These are phyloP conservation scores for Laburnicola sp. DNA, from an alignment of 2,329 filamentous ascomycete genomes.

Conservation along the genomic window DNA sequence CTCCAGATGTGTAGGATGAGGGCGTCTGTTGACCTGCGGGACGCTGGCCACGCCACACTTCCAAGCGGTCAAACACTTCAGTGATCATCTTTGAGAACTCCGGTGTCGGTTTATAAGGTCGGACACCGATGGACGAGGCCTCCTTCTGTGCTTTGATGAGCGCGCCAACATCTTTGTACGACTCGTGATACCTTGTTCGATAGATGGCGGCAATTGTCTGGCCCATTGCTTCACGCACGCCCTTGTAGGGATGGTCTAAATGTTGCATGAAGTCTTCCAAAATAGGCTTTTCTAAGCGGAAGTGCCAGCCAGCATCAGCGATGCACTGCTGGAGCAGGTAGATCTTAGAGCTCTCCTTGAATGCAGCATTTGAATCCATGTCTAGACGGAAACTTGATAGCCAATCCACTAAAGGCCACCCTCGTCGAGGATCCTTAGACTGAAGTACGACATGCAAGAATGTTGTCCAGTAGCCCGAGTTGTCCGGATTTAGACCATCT, in stretches of 20 bases:
- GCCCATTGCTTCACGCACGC: slow-evolving; percentile 92
- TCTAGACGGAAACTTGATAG: slow-evolving; percentile 86
- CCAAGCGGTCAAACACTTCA: slow-evolving; percentile 76
- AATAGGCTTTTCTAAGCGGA: slow-evolving; percentile 85
- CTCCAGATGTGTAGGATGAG: slow-evolving; percentile 90
- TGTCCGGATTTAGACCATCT: slow-evolving; percentile 93
- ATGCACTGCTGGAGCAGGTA: slow-evolving; percentile 87
- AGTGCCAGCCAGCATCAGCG: slow-evolving; percentile 91
- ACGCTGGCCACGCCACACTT: slow-evolving; percentile 84
- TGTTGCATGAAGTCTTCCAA: slow-evolving; percentile 86
- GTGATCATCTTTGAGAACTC: slow-evolving; percentile 74
- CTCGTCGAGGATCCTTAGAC: slow-evolving; percentile 84
- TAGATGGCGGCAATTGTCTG: slow-evolving; percentile 85
- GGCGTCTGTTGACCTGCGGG: slow-evolving; percentile 87
- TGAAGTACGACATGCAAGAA: slow-evolving; percentile 89
- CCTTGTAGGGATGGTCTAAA: slow-evolving; percentile 96
- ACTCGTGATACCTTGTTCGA: slow-evolving; percentile 90
- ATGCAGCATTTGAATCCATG: slow-evolving; percentile 93
- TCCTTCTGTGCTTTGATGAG: slow-evolving; percentile 78
- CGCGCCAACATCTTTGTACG: slow-evolving; percentile 75
- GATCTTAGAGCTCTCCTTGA: slow-evolving; percentile 98
- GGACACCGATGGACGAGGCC: slow-evolving; percentile 78
- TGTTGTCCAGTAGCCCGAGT: slow-evolving; percentile 90
- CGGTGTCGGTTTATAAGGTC: slow-evolving; percentile 76
- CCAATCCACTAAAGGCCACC: slow-evolving; percentile 81